Conservation (phyloP, 1,139 yeast species). For the Taiozyma sp. region DNA sequence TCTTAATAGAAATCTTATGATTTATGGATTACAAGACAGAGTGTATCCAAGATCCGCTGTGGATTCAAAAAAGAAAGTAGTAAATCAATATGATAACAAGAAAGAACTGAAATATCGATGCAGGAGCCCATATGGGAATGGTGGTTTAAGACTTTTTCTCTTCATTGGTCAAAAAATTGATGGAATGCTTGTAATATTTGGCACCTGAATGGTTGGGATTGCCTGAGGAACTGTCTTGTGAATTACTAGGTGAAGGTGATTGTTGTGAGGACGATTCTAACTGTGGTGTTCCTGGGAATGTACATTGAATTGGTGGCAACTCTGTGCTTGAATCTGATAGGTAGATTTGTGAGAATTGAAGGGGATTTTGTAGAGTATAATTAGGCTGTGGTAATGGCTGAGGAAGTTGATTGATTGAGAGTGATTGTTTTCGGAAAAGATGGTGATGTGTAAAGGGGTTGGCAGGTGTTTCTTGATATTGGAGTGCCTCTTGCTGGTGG, state of each 20-base stretch:
- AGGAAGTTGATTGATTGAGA: background rate
- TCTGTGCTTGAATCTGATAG: background rate
- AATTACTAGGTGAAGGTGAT: background rate
- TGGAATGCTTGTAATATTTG: conserved; percentile 16
- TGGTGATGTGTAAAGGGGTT: background rate
- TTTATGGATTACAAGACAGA: background rate
- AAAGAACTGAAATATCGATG: background rate
- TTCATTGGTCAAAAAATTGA: conserved; percentile 16
- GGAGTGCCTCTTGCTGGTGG: background rate
- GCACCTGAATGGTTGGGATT: background rate
- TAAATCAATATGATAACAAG: background rate
- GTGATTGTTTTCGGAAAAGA: background rate
- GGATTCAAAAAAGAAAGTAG: background rate
- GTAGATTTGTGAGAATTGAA: background rate
- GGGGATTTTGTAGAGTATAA: background rate
- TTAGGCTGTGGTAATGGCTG: background rate
- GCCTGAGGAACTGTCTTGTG: background rate
- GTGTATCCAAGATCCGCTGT: background rate
- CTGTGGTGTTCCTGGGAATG: background rate
- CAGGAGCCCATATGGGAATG: background rate
- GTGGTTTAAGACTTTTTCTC: conserved; percentile 1
- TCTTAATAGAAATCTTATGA: background rate
- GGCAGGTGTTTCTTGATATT: background rate
- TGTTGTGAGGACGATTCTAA: background rate
- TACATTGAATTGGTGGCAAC: background rate